Conservation (phyloP, 352 stramenopile genomes). For the Phytophthora pini region DNA sequence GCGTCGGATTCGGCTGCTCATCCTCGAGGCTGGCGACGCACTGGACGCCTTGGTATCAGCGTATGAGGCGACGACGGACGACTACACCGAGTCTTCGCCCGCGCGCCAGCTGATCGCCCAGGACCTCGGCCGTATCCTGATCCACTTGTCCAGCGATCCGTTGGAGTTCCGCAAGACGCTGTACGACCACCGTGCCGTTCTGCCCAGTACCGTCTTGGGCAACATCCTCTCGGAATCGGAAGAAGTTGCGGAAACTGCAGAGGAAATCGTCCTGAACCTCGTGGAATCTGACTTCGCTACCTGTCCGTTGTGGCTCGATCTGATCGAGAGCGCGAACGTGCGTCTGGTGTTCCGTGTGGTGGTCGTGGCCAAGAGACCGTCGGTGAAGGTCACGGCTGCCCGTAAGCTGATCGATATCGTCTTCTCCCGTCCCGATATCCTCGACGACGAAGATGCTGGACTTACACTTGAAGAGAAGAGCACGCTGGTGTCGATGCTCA, state of each 20-base stretch:
- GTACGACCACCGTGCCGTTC: constrained; percentile 67
- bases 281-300: constrained; percentile 85
- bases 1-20: constrained; percentile 70
- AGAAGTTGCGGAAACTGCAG: constrained; percentile 62
- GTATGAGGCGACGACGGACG: constrained; percentile 53
- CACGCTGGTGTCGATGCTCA: constrained; percentile 74
- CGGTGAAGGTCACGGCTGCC: constrained; percentile 70
- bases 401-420: constrained; percentile 84
- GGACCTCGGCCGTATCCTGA: constrained; percentile 63
- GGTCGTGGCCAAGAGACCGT: constrained; percentile 53
- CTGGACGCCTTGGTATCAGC: constrained; percentile 61
- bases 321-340: constrained; percentile 73
- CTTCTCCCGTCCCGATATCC: constrained; percentile 59
- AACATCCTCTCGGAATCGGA: constrained; percentile 67
- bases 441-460: constrained; percentile 55
- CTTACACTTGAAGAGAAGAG: constrained; percentile 58
- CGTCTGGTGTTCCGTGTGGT: constrained; percentile 68
- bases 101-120: constrained; percentile 50
- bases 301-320: constrained; percentile 79
- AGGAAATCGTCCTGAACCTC: constrained; percentile 79
- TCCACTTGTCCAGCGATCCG: constrained; percentile 74
- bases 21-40: constrained; percentile 65
- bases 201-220: constrained; percentile 61
- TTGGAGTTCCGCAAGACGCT: constrained; percentile 84
- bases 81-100: constrained; percentile 44